phyloP scores from a whole-genome alignment of 1,139 yeast genomes.

The Kazachstania sp. region DNA sequence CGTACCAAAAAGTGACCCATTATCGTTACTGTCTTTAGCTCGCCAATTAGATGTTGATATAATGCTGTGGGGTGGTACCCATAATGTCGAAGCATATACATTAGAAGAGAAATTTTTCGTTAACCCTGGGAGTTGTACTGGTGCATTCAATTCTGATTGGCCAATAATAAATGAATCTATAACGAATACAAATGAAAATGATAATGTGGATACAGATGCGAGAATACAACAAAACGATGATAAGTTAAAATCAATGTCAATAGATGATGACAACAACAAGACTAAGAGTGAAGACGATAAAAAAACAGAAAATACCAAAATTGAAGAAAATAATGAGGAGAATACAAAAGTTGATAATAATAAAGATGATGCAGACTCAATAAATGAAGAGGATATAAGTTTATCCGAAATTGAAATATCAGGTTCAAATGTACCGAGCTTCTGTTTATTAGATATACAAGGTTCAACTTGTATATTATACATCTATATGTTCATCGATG shows the following conservation, averaged over 20 bases:
- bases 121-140: slow-evolving; percentile 95
- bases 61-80: slow-evolving; percentile 94
- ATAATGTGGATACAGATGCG: slow-evolving; percentile 1
- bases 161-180: slow-evolving; percentile 21
- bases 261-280: slow-evolving; percentile 3
- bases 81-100: slow-evolving; percentile 85
- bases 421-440: slow-evolving; percentile 63
- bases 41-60: slow-evolving; percentile 89
- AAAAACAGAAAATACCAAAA: slow-evolving; percentile 6
- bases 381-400: slow-evolving; percentile 12
- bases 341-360: slow-evolving; percentile 7
- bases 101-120: slow-evolving; percentile 87
- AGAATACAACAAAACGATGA: slow-evolving; percentile 6
- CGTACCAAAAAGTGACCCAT: slow-evolving; percentile 81
- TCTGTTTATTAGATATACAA: slow-evolving; percentile 78
- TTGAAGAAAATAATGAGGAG: neutral
- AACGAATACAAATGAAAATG: neutral
- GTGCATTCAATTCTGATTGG: slow-evolving; percentile 63
- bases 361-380: slow-evolving; percentile 8
- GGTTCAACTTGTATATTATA: slow-evolving; percentile 71
- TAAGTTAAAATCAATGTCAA: neutral
- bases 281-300: slow-evolving; percentile 5
- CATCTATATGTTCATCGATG: slow-evolving; percentile 72
- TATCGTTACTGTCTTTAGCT: slow-evolving; percentile 72
- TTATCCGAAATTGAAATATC: slow-evolving; percentile 32